These are phyloP conservation scores for Strigomonas culicis DNA, from an alignment of 208 protist genomes.

Conservation along the genomic window DNA sequence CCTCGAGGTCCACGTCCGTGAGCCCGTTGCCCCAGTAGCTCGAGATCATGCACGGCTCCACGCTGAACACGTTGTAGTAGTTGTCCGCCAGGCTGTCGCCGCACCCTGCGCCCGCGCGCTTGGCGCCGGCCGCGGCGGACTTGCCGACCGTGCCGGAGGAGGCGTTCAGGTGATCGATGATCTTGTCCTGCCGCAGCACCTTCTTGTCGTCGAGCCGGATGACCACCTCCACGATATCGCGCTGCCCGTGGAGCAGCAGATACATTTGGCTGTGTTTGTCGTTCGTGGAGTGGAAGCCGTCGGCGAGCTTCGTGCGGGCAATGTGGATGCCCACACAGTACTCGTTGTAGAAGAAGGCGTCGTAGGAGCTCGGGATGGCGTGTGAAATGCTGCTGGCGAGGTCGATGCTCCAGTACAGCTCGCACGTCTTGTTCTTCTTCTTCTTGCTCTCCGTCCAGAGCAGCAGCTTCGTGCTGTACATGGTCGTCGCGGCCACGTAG, in stretches of 20 bases:
- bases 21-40: constrained; percentile 73
- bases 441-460: constrained; percentile 78
- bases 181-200: constrained; percentile 57
- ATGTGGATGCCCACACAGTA: constrained; percentile 72
- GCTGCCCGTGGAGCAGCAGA: constrained; percentile 67
- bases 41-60: constrained; percentile 72
- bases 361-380: constrained; percentile 18
- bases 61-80: constrained; percentile 73
- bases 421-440: constrained; percentile 54
- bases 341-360: constrained; percentile 63
- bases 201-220: constrained; percentile 67
- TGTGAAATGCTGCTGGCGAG: constrained; percentile 22
- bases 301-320: constrained; percentile 52
- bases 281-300: constrained; percentile 36
- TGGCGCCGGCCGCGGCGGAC: constrained; percentile 30
- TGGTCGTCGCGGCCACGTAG: constrained; percentile 66
- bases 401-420: constrained; percentile 69
- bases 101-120: constrained; percentile 26
- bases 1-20: constrained; percentile 60
- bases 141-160: constrained; percentile 18
- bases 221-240: constrained; percentile 74
- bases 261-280: constrained; percentile 80
- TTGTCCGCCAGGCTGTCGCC: constrained; percentile 23
- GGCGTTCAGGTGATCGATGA: constrained; percentile 63
- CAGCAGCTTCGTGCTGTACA: constrained; percentile 55